Conservation (phyloP, 176 grass and related monocot species). For the Typha latifolia region DNA sequence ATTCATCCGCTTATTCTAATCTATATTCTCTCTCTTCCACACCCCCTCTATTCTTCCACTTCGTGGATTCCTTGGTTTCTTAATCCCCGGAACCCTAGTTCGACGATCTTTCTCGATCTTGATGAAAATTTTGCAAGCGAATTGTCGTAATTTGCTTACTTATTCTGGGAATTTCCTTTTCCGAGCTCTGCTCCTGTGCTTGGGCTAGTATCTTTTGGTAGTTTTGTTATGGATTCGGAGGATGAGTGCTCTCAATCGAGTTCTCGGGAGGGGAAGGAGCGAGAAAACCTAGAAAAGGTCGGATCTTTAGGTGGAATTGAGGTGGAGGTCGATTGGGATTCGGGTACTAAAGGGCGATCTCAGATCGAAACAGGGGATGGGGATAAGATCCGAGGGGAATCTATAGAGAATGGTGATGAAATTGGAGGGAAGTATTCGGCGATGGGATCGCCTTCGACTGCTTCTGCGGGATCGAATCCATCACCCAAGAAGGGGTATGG, state of each 20-base stretch:
- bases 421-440: constrained; percentile 17
- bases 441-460: constrained; percentile 3
- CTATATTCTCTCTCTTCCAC: background rate
- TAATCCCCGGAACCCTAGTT: background rate
- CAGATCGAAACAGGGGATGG: background rate
- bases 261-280: background rate
- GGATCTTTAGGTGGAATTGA: constrained; percentile 4
- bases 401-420: background rate
- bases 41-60: background rate
- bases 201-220: background rate
- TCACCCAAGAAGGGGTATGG: constrained; percentile 21
- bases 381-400: background rate
- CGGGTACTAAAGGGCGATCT: background rate
- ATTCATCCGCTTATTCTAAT: background rate
- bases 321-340: constrained; percentile 2
- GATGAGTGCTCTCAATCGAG: background rate
- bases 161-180: background rate
- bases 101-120: background rate
- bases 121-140: background rate
- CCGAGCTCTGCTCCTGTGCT: background rate
- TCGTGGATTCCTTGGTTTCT: background rate
- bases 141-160: background rate
- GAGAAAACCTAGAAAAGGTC: constrained; percentile 10
- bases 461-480: background rate
- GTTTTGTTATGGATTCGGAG: constrained; percentile 12